A percentile compares a stretch with the other conserved stretches of the same genome.
Conservation (phyloP, 768 basidiomycete genomes). For the Boletus fagicola region DNA sequence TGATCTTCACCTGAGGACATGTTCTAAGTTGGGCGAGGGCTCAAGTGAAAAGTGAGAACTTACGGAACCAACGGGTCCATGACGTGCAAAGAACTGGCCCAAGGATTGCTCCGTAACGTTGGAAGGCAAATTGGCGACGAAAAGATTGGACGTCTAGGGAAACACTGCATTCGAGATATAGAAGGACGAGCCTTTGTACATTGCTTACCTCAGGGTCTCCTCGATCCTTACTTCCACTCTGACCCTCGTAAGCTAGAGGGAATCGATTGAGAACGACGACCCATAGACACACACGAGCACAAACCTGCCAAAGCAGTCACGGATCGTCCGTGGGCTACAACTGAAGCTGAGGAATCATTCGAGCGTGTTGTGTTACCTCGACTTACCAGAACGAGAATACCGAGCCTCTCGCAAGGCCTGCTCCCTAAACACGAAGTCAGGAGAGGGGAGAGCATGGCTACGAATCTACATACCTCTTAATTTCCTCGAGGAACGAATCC, state of each 20-base stretch:
- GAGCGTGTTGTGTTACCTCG: neutral
- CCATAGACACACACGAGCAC: constrained; percentile 21
- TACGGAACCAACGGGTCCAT: constrained; percentile 92
- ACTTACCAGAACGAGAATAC: constrained; percentile 64
- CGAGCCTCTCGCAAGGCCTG: constrained; percentile 90
- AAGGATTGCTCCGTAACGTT: constrained; percentile 83
- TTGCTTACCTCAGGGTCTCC: constrained; percentile 77
- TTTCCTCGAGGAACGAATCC: constrained; percentile 95
- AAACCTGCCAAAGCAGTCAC: constrained; percentile 87
- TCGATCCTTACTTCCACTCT: constrained; percentile 85
- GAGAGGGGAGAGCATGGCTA: neutral
- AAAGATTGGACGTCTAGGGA: constrained; percentile 86
- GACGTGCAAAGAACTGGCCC: constrained; percentile 87
- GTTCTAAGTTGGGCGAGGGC: neutral
- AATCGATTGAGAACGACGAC: constrained; percentile 3
- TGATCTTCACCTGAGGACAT: constrained; percentile 78
- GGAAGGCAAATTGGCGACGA: constrained; percentile 89
- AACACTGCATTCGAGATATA: constrained; percentile 2
- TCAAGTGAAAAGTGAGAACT: constrained; percentile 24
- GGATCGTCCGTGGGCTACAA: constrained; percentile 63
- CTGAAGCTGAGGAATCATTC: neutral
- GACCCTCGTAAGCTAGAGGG: constrained; percentile 75
- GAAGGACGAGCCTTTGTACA: neutral
- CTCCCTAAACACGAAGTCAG: constrained; percentile 55
- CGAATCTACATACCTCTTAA: constrained; percentile 67